Evolutionary conservation across 1,139 yeast genomes (phyloP).

Genomic region (Scheffersomyces cryptocercus): DNA sequence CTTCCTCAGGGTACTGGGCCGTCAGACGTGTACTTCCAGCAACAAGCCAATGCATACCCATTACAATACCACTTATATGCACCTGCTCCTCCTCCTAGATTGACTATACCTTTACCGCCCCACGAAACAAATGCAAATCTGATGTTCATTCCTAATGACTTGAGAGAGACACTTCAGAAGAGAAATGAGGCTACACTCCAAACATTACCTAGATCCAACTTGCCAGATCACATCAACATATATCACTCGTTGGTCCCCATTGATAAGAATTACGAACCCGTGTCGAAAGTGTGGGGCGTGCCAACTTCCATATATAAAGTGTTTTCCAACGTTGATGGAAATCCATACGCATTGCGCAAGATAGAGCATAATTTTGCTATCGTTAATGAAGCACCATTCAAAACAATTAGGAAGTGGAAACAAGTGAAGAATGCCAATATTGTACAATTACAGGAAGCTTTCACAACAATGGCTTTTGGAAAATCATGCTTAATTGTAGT

Average conservation of each 20-base stretch:
- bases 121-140: constrained; percentile 70
- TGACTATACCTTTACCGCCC: constrained; percentile 57
- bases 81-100: constrained; percentile 81
- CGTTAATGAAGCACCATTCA: constrained; percentile 53
- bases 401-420: constrained; percentile 44
- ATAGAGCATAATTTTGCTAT: constrained; percentile 53
- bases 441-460: constrained; percentile 74
- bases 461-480: constrained; percentile 85
- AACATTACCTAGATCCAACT: constrained; percentile 55
- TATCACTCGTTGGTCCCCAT: constrained; percentile 88
- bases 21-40: constrained; percentile 22
- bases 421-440: constrained; percentile 62
- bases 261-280: constrained; percentile 59
- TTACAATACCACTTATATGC: constrained; percentile 88
- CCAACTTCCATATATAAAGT: constrained; percentile 75
- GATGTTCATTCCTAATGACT: constrained; percentile 70
- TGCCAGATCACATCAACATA: constrained; percentile 77
- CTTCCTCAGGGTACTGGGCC: constrained; percentile 9
- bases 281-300: constrained; percentile 58
- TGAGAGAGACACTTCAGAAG: constrained; percentile 70
- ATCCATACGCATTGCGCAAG: constrained; percentile 72
- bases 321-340: constrained; percentile 76
- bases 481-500: constrained; percentile 45
- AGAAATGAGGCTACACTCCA: constrained; percentile 84
- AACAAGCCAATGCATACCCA: constrained; percentile 46